A percentile compares a stretch with the other conserved stretches of the same genome.
Evolutionary conservation across 1,284 basidiomycete genomes (phyloP).

Genomic region (Pholiota adiposa): DNA sequence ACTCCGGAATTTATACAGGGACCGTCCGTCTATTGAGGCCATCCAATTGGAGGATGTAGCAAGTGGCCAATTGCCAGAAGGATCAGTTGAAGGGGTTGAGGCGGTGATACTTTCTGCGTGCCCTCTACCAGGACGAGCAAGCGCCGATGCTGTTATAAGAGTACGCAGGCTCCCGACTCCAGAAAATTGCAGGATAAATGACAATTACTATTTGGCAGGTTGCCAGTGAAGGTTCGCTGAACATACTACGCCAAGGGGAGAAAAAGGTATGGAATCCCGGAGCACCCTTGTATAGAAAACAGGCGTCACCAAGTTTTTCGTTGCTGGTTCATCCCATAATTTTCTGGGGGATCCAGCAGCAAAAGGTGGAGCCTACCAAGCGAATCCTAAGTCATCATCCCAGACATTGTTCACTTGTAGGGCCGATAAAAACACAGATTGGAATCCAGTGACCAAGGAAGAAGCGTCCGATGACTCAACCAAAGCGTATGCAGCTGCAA

Average conservation of each 20-base stretch:
- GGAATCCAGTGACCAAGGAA: constrained; percentile 16
- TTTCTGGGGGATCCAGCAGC: constrained; percentile 16
- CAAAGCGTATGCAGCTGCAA: constrained; percentile 9
- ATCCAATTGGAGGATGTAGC: constrained; percentile 32
- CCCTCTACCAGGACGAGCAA: constrained; percentile 31
- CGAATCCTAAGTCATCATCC: constrained; percentile 21
- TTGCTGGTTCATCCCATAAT: constrained; percentile 30
- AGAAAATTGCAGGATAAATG: background rate
- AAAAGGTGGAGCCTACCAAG: background rate
- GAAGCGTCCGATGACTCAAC: background rate
- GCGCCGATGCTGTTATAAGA: constrained; percentile 10
- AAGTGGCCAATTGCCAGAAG: constrained; percentile 25
- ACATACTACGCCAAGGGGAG: constrained; percentile 33
- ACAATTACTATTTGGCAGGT: constrained; percentile 17
- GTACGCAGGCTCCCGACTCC: background rate
- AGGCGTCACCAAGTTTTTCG: constrained; percentile 33
- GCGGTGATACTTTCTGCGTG: constrained; percentile 35
- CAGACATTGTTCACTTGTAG: background rate
- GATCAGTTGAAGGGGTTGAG: constrained; percentile 31
- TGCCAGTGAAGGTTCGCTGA: constrained; percentile 37
- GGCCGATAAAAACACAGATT: constrained; percentile 12
- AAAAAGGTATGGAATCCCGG: too few species aligned
- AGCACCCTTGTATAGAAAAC: too few species aligned
- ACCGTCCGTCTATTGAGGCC: constrained; percentile 30
- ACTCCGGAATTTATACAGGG: constrained; percentile 11